Conservation (phyloP, 2,329 filamentous ascomycete species). For the Diplodia mutila region DNA sequence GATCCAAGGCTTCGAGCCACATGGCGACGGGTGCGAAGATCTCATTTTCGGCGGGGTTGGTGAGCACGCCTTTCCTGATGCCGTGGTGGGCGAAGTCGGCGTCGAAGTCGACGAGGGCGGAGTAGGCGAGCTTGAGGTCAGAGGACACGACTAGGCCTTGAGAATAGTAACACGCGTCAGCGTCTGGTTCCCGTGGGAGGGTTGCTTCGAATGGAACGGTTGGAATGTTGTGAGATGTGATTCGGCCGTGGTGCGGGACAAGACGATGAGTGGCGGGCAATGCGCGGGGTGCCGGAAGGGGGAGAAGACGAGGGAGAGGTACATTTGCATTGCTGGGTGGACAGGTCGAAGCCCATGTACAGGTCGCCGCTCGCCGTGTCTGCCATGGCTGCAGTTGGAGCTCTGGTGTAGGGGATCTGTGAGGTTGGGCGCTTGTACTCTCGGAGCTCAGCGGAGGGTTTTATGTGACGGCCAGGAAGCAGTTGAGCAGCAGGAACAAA, state of each 20-base stretch:
- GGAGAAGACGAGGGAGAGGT: conserved; percentile 32
- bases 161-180: not conserved
- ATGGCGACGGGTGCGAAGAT: conserved; percentile 91
- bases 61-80: conserved; percentile 84
- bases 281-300: not conserved
- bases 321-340: conserved; percentile 96
- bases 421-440: not conserved
- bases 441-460: not conserved
- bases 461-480: conserved; percentile 21
- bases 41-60: conserved; percentile 80
- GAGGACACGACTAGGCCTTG: conserved; percentile 82
- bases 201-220: not conserved
- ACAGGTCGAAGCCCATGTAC: conserved; percentile 93
- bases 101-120: conserved; percentile 96
- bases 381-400: conserved; percentile 5
- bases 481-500: conserved; percentile 2
- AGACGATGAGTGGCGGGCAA: not conserved
- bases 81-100: conserved; percentile 72
- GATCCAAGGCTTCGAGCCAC: conserved; percentile 91
- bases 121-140: conserved; percentile 75
- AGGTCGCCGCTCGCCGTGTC: conserved; percentile 49
- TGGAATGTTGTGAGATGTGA: not conserved
- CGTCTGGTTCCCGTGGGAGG: not conserved
- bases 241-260: not conserved
- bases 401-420: not conserved